These are phyloP conservation scores for Ascoidea asiatica DNA, from an alignment of 805 yeast genomes.

Conservation along the genomic window DNA sequence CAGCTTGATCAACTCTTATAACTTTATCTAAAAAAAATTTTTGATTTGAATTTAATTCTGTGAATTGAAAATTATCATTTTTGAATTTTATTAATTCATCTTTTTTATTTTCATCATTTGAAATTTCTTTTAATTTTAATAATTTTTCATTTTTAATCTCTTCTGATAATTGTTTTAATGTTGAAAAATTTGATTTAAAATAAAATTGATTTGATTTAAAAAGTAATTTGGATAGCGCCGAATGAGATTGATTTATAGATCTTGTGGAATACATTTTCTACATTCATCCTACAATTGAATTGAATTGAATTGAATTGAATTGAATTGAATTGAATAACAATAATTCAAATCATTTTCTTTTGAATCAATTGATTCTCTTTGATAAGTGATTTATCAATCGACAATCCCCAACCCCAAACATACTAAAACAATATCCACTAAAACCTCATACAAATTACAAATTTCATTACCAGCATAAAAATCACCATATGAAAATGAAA, in stretches of 20 bases:
- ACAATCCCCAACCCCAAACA: too few relatives aligned
- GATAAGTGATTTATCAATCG: too few relatives aligned
- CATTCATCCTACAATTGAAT: too few relatives aligned
- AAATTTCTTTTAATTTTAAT: too few relatives aligned
- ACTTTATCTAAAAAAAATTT: conserved; percentile 58
- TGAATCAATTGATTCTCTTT: too few relatives aligned
- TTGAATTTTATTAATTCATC: neutral
- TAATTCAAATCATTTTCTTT: too few relatives aligned
- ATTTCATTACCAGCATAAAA: too few relatives aligned
- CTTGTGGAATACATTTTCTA: too few relatives aligned
- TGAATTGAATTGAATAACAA: neutral
- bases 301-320: neutral
- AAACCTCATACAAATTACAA: too few relatives aligned
- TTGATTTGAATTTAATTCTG: conserved; percentile 34
- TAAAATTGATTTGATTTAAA: neutral
- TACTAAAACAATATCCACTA: too few relatives aligned
- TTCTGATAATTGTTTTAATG: neutral
- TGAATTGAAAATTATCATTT: conserved; percentile 10
- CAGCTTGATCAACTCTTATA: conserved; percentile 93
- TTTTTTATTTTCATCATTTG: neutral
- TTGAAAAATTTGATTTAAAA: neutral
- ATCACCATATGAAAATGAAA: too few relatives aligned
- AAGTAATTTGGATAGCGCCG: neutral
- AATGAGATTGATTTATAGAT: too few relatives aligned
- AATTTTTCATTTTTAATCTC: neutral